These are phyloP conservation scores for Ceratocystis eucalypticola DNA, from an alignment of 2,329 filamentous ascomycete genomes.

Conservation along the genomic window DNA sequence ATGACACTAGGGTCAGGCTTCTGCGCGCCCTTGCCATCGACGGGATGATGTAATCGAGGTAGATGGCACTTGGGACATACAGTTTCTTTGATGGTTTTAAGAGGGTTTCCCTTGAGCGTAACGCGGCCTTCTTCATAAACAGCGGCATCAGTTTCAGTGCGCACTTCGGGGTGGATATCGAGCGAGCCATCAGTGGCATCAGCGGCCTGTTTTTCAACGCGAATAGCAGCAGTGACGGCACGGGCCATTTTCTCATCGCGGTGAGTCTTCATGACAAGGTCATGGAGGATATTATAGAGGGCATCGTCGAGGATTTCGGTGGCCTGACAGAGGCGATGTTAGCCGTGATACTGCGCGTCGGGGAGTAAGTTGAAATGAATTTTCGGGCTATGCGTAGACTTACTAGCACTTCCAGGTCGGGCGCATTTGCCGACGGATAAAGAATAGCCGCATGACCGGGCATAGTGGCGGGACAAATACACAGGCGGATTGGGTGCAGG, in stretches of 20 bases:
- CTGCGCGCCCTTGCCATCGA: slow-evolving; percentile 52
- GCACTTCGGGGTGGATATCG: slow-evolving; percentile 42
- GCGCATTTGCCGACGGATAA: slow-evolving; percentile 9
- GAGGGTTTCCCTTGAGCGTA: slow-evolving; percentile 55
- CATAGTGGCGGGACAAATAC: slow-evolving; percentile 6
- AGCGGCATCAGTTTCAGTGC: slow-evolving; percentile 52
- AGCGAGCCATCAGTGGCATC: slow-evolving; percentile 41
- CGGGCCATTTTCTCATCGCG: slow-evolving; percentile 66
- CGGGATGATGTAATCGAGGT: slow-evolving; percentile 58
- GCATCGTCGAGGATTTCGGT: slow-evolving; percentile 59
- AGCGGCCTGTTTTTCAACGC: slow-evolving; percentile 47
- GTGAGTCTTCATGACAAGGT: slow-evolving; percentile 60
- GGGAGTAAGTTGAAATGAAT: no score
- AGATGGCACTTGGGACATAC: slow-evolving; percentile 62
- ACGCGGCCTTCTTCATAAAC: slow-evolving; percentile 57
- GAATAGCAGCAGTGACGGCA: slow-evolving; percentile 49
- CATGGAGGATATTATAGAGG: slow-evolving; percentile 63
- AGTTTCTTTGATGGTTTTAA: slow-evolving; percentile 57
- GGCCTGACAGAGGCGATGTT: slow-evolving; percentile 31
- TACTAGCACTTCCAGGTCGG: slow-evolving; percentile 16
- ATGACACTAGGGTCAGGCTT: slow-evolving; percentile 52
- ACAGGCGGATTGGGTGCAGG: neutral
- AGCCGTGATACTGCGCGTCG: neutral
- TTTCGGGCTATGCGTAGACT: neutral
- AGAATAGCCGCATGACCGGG: slow-evolving; percentile 15